Base-by-base conservation (phyloP, 768 basidiomycete genomes). In the Phylloporus sp. region DNA sequence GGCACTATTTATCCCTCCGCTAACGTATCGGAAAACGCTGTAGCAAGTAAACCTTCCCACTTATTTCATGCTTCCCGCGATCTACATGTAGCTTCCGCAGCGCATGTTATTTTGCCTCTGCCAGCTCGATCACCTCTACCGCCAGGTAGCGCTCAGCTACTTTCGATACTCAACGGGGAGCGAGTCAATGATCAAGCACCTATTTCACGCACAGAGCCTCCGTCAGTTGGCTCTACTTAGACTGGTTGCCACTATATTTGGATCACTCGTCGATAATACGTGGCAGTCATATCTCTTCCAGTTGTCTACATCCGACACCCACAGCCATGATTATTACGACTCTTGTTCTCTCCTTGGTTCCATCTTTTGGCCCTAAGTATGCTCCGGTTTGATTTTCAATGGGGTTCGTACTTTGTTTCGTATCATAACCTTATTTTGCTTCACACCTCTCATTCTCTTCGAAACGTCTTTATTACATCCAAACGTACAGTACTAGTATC, bases 91-190 rank as follows among this genome's bases (percentile, higher is more conserved):
- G 49, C 47, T 6, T 47, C 55, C 29, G 45, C 53, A 15, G 43
- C 56, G 36, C 59, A 59, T 22, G 43, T 49, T 39, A 27, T 47
- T 41, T 54, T 44, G 44, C 42, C 58, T 16, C 52, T 54, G 6
- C 57, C 39, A 23, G 56, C 53, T 49, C 62, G 59, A 40, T 44
- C 57, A 18, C 31, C 64, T 22, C 53, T 55, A 11, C 53, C 58
- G 6, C 55, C 64, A 42, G 61, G 64, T 52, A 65, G 61, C 39
- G 57, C 52, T 13, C 67, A 72, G 54, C 34, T 73, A 32, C 62
- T 70, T 49, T 73, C 70, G 24, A 70, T 73, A 48, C 63, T 72
- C 23, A 72, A 72, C 36, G 63, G 63, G 43, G 63, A 60, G 45
- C 60, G 55, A 27, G 53, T 40, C 46, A 58, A 43, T 27, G 51